Evolutionary conservation across 2,329 filamentous ascomycete species (phyloP), one percentile per base, ranked within the genome.

Genomic region (Onygenales sp.): DNA sequence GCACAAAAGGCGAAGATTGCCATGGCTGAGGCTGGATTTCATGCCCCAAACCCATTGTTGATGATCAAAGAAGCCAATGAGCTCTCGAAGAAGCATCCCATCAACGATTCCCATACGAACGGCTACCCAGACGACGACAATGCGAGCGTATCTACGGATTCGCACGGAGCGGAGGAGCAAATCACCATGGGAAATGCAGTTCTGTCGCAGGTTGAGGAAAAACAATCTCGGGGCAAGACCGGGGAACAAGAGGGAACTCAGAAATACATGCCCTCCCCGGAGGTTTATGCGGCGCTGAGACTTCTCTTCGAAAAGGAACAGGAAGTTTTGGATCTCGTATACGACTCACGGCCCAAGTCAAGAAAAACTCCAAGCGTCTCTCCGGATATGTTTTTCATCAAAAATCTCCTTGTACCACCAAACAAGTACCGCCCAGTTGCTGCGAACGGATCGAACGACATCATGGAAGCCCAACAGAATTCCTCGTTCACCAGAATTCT

Each of bases 361-460:
- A 84, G 81, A 65, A 81, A 78, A 53, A 72, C 76, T 39, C 71
- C 72, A 6, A 74, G 74, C 14, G 75, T 89, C n/a, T 83, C 76
- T 2, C 82, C 89, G 1, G 87, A 95, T 60, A 95, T 97, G 84
- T 97, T 98, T 72, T 98, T 98, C 72, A 77, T 97, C 54, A 84
- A 87, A 54, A 85, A 84, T 38, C 75, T 98, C 51, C 76, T 97
- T 11, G 89, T 98, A 0, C 90, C 94, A 2, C 93, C 93, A 2
- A 98, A 95, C 67, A 86, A 85, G 62, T 98, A 86, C 69, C 84
- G 93, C 42, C 91, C 93, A 10, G 89, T 94, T 67, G 89, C 90
- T 8, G 81, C 83, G 55, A 91, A 88, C 33, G 89, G 89, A 44
- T 82, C 86, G 38, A 84, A 86, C 43, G 84, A 90, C 52, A 87